phyloP scores from a whole-genome alignment of 257 asterid species.

The Oldenlandia corymbosa region DNA sequence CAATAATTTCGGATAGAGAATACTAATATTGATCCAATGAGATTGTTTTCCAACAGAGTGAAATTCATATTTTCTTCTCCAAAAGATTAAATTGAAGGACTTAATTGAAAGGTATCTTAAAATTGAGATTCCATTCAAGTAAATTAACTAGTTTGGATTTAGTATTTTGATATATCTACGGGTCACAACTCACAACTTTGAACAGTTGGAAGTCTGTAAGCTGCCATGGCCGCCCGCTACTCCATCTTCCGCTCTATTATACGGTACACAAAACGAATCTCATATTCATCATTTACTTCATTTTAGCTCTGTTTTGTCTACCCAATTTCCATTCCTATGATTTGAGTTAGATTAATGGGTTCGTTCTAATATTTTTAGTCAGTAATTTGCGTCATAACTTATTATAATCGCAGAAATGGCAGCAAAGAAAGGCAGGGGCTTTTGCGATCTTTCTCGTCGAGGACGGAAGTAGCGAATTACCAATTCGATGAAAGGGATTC shows the following conservation, averaged over 20 bases:
- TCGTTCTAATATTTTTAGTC: neutral
- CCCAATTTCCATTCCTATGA: neutral
- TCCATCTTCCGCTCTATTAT: slow-evolving; percentile 48
- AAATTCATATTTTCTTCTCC: too few relatives aligned
- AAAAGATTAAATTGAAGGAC: too few relatives aligned
- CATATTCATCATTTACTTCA: neutral
- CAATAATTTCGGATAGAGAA: too few relatives aligned
- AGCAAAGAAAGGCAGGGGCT: slow-evolving; percentile 25
- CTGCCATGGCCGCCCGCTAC: slow-evolving; percentile 69
- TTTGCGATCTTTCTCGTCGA: slow-evolving; percentile 51
- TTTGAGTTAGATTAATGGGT: neutral
- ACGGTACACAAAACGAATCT: slow-evolving; percentile 42
- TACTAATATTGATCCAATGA: too few relatives aligned
- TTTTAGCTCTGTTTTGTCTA: neutral
- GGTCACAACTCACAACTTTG: neutral
- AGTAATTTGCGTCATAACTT: slow-evolving; percentile 16
- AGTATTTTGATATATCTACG: neutral
- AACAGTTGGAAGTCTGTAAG: too few relatives aligned
- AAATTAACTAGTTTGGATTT: too few relatives aligned
- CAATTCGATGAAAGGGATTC: slow-evolving; percentile 24
- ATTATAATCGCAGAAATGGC: slow-evolving; percentile 22
- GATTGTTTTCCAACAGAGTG: too few relatives aligned
- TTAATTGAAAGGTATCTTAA: too few relatives aligned
- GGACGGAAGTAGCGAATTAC: slow-evolving; percentile 32
- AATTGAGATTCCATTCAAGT: too few relatives aligned